A percentile compares a stretch with the other conserved stretches of the same genome.
Conservation (phyloP, 1,284 basidiomycete species). For the Anthracocystis panici-leucophaei region DNA sequence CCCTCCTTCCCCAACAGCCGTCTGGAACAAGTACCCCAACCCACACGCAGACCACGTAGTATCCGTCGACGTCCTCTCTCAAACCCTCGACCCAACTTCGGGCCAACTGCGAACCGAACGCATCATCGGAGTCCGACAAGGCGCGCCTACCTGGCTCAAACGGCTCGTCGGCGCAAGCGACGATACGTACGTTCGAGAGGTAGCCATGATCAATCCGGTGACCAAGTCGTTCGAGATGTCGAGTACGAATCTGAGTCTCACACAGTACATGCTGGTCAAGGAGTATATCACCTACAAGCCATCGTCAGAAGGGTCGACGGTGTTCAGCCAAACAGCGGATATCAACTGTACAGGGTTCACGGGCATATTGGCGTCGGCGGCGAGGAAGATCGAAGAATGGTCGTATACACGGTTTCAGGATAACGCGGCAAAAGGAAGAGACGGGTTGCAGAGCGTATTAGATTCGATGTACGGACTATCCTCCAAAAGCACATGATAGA, state of each 20-base stretch:
- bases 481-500: background rate
- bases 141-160: conserved; percentile 83
- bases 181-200: conserved; percentile 92
- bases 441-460: conserved; percentile 51
- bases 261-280: conserved; percentile 87
- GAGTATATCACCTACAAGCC: conserved; percentile 90
- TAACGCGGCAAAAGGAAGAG: conserved; percentile 56
- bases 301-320: conserved; percentile 72
- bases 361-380: conserved; percentile 43
- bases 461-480: conserved; percentile 26
- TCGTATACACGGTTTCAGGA: conserved; percentile 46
- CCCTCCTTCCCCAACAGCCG: conserved; percentile 73
- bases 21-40: conserved; percentile 94
- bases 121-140: conserved; percentile 85
- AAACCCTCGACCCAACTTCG: conserved; percentile 82
- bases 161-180: conserved; percentile 90
- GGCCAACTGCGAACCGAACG: conserved; percentile 89
- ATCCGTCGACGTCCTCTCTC: conserved; percentile 87
- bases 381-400: conserved; percentile 60
- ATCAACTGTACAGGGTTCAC: conserved; percentile 49
- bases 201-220: conserved; percentile 76
- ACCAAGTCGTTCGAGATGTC: conserved; percentile 49
- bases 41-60: conserved; percentile 90
- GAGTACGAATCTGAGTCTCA: conserved; percentile 77
- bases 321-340: conserved; percentile 47